Evolutionary conservation across 768 basidiomycete species (phyloP), one percentile per base, ranked within the genome.

Genomic region (Mycena galericulata): DNA sequence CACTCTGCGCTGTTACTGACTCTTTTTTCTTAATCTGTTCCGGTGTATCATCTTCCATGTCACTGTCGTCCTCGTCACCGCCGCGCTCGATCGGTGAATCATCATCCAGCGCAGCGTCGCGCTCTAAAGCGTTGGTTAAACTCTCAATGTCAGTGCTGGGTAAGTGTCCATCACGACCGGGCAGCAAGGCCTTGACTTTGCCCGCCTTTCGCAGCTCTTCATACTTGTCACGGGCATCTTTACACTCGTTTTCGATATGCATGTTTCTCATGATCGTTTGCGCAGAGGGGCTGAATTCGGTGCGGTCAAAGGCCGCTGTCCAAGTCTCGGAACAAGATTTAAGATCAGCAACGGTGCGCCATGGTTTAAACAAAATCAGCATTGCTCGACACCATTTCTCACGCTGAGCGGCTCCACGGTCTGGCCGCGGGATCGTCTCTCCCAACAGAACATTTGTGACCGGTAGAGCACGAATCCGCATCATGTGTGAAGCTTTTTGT

Each of bases 361-460:
- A 63, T 1, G 62, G 62, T 29, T 63, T 63, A 27, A 63, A 63
- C 0, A 63, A 18, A 1, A 63, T 63, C 0, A 63, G 20, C 62
- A 63, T 63, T 2, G 62, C 62, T 15, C 62, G 27, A 12, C 29
- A 22, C 62, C 62, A 63, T 18, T 26, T 30, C 2, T 63, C 27
- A 0, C 26, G 12, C 24, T 62, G 49, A 1, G 3, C 10, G 1
- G 24, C 11, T 0, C 51, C 11, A 3, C 51, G 40, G 11, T 63
- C 51, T 1, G 62, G 62, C 0, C 62, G 27, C 0, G 62, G 51
- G 1, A 63, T 22, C 3, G 1, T 32, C 0, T 54, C 22, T 0
- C 62, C 62, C 3, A 63, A 10, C 0, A 63, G 29, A 0, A 63
- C 62, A 22, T 63, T 63, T 4, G 54, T 51, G 14, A 63, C 50